Evolutionary conservation across 2,329 filamentous ascomycete genomes (phyloP).

Genomic region (Aureobasidium mangrovei): DNA sequence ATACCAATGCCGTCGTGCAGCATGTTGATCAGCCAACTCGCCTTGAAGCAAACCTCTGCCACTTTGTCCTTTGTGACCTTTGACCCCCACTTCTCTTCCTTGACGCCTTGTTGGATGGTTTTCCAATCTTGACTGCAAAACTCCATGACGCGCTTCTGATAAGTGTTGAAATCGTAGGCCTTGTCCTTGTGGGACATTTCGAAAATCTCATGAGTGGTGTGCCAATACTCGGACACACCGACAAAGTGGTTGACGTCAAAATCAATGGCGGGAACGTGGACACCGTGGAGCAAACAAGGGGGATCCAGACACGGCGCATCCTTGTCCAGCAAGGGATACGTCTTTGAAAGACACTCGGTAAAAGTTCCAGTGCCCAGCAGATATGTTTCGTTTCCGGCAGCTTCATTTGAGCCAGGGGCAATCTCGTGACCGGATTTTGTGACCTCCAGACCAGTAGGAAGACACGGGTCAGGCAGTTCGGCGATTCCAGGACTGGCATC

Average conservation of each 20-base stretch:
- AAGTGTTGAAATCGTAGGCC: conserved; percentile 82
- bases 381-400: conserved; percentile 36
- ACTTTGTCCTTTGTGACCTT: conserved; percentile 67
- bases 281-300: conserved; percentile 82
- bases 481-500: conserved; percentile 57
- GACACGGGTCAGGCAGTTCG: conserved; percentile 82
- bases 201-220: conserved; percentile 93
- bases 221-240: conserved; percentile 97
- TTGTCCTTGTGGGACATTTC: conserved; percentile 64
- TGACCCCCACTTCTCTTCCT: conserved; percentile 60
- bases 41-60: conserved; percentile 90
- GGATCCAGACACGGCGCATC: conserved; percentile 73
- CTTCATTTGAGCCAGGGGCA: conserved; percentile 35
- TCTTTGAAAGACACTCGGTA: conserved; percentile 70
- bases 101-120: conserved; percentile 59
- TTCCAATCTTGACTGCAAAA: conserved; percentile 83
- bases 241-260: conserved; percentile 97
- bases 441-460: conserved; percentile 68
- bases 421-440: conserved; percentile 60
- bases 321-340: conserved; percentile 81
- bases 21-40: conserved; percentile 94
- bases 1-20: conserved; percentile 93
- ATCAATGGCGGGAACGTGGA: conserved; percentile 90
- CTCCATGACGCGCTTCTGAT: conserved; percentile 72
- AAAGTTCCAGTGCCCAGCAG: conserved; percentile 82